Base-by-base conservation (phyloP, 148 eudicot species). In the Hydrangea macrophylla region DNA sequence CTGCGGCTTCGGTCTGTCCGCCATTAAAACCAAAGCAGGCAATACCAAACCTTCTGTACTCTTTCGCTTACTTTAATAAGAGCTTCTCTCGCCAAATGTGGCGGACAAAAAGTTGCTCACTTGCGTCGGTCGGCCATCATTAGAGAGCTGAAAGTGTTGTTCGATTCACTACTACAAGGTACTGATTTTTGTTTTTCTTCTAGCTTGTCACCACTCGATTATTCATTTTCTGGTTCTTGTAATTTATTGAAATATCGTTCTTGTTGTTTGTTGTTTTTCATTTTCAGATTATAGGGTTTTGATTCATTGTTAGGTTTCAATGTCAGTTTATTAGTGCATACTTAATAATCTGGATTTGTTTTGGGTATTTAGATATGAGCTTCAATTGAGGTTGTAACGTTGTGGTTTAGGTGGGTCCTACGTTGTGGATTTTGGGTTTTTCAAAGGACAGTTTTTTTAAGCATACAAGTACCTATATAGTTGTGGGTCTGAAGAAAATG, bases 281-380 rank as follows among this genome's bases (percentile, higher is more conserved):
- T 51, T 74, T 67, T 40, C 60, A 74, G 67, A 53, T 36, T 61
- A 44, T 73, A 65, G 70, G 76, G 71, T 73, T n/a, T 58, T 73
- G n/a, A 12, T 62, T 27, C 15, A 13, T 37, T 55, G 44, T 25
- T 0, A 28, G 7, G 53, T 48, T 48, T 6, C 3, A 48, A 17
- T 0, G 23, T n/a, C 26, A 27, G 6, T 18, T 44, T 31, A 9
- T 1, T 10, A 54, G 26, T 32, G 11, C 3, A 1, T 13, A 13
- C 31, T 12, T 22, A 1, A 9, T 9, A 3, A 1, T 23, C 32
- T 35, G 56, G 23, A 55, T 58, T 60, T 20, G 26, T 17, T 60
- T 48, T 28, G 33, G 31, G 6, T 36, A 55, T 28, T 31, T 48
- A n/a, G 53, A 48, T 7, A 15, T 31, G 64, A 59, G 67, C 6